A percentile compares a stretch with the other conserved stretches of the same genome.
Evolutionary conservation across 2,329 filamentous ascomycete species (phyloP).

Genomic region (Gaeumannomyces tritici): DNA sequence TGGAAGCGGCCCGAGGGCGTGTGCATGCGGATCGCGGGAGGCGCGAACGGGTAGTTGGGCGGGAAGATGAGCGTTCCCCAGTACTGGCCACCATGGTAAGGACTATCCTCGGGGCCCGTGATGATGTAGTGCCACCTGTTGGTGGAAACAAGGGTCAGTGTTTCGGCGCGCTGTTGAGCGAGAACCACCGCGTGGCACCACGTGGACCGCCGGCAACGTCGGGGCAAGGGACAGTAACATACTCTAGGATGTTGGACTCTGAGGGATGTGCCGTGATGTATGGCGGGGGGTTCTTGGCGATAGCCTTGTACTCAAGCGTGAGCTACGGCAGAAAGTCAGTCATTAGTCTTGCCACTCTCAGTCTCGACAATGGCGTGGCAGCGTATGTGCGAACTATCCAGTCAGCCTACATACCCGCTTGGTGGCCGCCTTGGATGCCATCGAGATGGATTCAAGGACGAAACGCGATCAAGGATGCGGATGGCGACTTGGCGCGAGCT

Average conservation of each 20-base stretch:
- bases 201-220: not conserved
- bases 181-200: not conserved
- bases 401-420: conserved; percentile 47
- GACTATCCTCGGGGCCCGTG: conserved; percentile 86
- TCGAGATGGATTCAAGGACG: conserved; percentile 21
- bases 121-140: conserved; percentile 87
- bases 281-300: conserved; percentile 68
- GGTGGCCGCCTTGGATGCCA: conserved; percentile 65
- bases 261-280: conserved; percentile 86
- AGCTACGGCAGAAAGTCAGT: conserved; percentile 26
- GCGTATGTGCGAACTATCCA: not conserved
- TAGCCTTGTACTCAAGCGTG: conserved; percentile 53
- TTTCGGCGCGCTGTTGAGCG: not conserved
- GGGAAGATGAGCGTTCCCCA: conserved; percentile 97
- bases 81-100: conserved; percentile 91
- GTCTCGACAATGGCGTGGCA: not conserved
- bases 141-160: conserved; percentile 3
- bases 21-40: conserved; percentile 97
- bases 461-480: not conserved
- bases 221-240: conserved; percentile 7
- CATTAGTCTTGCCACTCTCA: not conserved
- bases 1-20: conserved; percentile 94
- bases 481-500: too few species aligned
- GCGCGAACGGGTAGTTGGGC: conserved; percentile 92
- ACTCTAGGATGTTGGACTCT: conserved; percentile 87